phyloP scores from a whole-genome alignment of 371 early-diverging fungal species.

The Entomophthora muscae region DNA sequence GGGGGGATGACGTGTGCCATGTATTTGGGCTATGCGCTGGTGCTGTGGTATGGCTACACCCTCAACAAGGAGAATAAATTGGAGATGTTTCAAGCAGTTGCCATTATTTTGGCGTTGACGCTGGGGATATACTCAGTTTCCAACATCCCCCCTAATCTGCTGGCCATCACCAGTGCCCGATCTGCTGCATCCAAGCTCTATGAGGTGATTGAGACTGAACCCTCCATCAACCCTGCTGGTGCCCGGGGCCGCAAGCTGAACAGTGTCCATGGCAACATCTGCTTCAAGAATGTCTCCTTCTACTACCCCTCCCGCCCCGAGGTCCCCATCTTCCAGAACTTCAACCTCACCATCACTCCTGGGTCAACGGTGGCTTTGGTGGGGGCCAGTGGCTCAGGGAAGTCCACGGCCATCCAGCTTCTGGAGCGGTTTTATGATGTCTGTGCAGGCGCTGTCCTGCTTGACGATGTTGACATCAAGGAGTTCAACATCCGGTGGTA shows the following conservation, averaged over 20 bases:
- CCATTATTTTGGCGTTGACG: slow-evolving; percentile 30
- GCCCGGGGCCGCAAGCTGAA: slow-evolving; percentile 27
- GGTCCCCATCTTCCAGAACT: slow-evolving; percentile 29
- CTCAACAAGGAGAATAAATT: slow-evolving; percentile 24
- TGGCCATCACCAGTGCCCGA: slow-evolving; percentile 33
- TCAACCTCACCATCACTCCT: slow-evolving; percentile 24
- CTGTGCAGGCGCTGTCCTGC: slow-evolving; percentile 11
- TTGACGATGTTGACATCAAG: slow-evolving; percentile 37
- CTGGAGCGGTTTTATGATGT: slow-evolving; percentile 70
- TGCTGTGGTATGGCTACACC: slow-evolving; percentile 56
- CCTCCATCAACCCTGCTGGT: slow-evolving; percentile 41
- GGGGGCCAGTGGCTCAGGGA: too few relatives aligned
- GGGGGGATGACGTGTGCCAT: slow-evolving; percentile 15
- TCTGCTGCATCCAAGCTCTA: slow-evolving; percentile 46
- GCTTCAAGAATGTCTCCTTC: slow-evolving; percentile 47
- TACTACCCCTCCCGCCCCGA: slow-evolving; percentile 49
- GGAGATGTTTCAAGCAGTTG: slow-evolving; percentile 25
- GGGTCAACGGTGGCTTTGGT: slow-evolving; percentile 55
- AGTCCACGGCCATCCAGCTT: slow-evolving; percentile 69
- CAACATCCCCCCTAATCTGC: slow-evolving; percentile 30
- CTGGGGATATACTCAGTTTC: too few relatives aligned
- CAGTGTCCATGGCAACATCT: slow-evolving; percentile 28
- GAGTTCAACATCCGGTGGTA: slow-evolving; percentile 28
- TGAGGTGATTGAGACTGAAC: slow-evolving; percentile 48
- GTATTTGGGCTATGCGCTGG: slow-evolving; percentile 33